A percentile compares a stretch with the other conserved stretches of the same genome.
Evolutionary conservation across 108 stramenopile species (phyloP).

Genomic region (Aurantiochytrium sp.): DNA sequence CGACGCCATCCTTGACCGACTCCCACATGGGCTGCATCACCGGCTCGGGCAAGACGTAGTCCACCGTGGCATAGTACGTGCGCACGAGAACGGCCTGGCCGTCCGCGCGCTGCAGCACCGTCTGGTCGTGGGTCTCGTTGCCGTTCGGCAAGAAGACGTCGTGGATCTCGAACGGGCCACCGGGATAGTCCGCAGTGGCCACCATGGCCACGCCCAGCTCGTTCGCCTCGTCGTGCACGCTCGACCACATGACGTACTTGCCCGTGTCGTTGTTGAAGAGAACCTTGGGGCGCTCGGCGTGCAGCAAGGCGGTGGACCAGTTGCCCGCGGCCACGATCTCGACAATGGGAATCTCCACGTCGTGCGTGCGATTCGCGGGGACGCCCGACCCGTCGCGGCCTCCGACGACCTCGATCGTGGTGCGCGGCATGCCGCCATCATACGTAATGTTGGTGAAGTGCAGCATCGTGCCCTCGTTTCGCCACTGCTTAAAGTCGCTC

Average conservation of each 20-base stretch:
- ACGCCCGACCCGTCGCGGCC: neutral
- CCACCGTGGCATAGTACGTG: slow-evolving; percentile 71
- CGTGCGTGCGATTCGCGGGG: neutral
- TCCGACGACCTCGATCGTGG: neutral
- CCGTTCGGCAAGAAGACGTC: slow-evolving; percentile 76
- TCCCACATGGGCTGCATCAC: slow-evolving; percentile 85
- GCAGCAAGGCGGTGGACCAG: slow-evolving; percentile 42
- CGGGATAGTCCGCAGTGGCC: slow-evolving; percentile 61
- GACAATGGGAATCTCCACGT: neutral
- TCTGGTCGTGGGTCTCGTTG: slow-evolving; percentile 76
- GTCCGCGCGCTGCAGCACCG: slow-evolving; percentile 59
- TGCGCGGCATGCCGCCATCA: slow-evolving; percentile 8
- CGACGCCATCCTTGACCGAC: slow-evolving; percentile 63
- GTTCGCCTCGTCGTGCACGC: slow-evolving; percentile 56
- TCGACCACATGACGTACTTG: slow-evolving; percentile 79
- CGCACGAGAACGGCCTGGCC: slow-evolving; percentile 54
- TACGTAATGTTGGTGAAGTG: slow-evolving; percentile 72
- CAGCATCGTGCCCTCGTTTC: slow-evolving; percentile 70
- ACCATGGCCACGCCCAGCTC: slow-evolving; percentile 67
- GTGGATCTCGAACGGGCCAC: slow-evolving; percentile 69
- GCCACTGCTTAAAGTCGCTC: slow-evolving; percentile 66
- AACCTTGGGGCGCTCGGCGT: slow-evolving; percentile 65
- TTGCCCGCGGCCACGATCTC: neutral
- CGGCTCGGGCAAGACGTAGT: slow-evolving; percentile 68
- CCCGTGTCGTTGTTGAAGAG: slow-evolving; percentile 55